Evolutionary conservation across 2,329 filamentous ascomycete species (phyloP).

Genomic region (Colletotrichum brevisporum): DNA sequence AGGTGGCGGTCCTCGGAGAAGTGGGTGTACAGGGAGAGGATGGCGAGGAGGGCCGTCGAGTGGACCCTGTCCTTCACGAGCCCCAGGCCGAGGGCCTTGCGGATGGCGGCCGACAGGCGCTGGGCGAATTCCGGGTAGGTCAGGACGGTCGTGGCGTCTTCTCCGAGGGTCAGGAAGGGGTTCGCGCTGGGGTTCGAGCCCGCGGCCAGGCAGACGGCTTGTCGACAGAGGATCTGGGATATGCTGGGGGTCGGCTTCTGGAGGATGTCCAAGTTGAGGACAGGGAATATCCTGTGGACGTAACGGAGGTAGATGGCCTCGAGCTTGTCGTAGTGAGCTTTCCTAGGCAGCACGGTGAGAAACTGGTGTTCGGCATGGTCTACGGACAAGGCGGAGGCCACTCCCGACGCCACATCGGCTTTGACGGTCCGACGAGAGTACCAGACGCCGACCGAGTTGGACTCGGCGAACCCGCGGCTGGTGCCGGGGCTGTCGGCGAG

Average conservation of each 20-base stretch:
- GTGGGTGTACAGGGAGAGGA: conserved; percentile 46
- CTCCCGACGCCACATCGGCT: conserved; percentile 1
- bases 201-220: conserved; percentile 44
- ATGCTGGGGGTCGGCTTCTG: conserved; percentile 40
- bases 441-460: conserved; percentile 40
- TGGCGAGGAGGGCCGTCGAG: conserved; percentile 50
- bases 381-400: conserved; percentile 24
- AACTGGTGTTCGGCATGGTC: conserved; percentile 30
- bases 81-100: conserved; percentile 29
- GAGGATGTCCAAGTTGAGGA: conserved; percentile 43
- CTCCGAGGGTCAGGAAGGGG: conserved; percentile 39
- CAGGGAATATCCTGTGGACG: conserved; percentile 42
- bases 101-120: conserved; percentile 37
- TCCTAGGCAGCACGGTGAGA: conserved; percentile 26
- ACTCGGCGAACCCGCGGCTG: conserved; percentile 31
- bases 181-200: conserved; percentile 41
- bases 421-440: conserved; percentile 28
- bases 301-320: conserved; percentile 36
- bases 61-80: conserved; percentile 37
- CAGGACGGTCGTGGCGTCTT: conserved; percentile 28
- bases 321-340: conserved; percentile 41
- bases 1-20: conserved; percentile 40
- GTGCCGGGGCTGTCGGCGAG: conserved; percentile 41
- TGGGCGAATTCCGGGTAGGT: conserved; percentile 35
- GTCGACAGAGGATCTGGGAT: conserved; percentile 41